These are phyloP conservation scores for Syzygium syzygioides DNA, from an alignment of 441 rosid species.

Conservation along the genomic window DNA sequence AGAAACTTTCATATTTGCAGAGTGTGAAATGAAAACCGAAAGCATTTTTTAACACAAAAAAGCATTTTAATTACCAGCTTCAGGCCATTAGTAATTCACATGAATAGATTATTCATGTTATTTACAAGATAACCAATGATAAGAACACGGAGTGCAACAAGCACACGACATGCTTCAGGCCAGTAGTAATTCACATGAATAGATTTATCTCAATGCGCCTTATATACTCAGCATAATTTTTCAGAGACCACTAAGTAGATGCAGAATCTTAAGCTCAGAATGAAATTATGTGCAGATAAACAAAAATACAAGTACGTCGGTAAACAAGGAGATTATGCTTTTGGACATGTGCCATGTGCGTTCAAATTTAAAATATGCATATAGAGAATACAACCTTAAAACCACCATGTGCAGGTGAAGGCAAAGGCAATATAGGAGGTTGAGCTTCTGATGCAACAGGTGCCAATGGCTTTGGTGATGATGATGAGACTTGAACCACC, in stretches of 20 bases:
- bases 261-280: neutral
- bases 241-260: neutral
- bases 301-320: neutral
- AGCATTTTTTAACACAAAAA: neutral
- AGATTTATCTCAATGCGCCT: neutral
- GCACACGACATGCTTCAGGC: neutral
- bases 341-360: neutral
- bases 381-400: slow-evolving; percentile 32
- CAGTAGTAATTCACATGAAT: neutral
- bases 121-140: neutral
- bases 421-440: slow-evolving; percentile 88
- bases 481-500: slow-evolving; percentile 54
- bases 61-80: neutral
- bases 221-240: neutral
- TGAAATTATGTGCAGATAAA: neutral
- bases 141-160: neutral
- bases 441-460: slow-evolving; percentile 44
- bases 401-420: slow-evolving; percentile 41
- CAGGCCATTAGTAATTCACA: neutral
- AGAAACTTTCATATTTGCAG: neutral
- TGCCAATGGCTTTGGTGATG: slow-evolving; percentile 36
- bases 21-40: neutral
- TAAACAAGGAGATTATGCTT: neutral
- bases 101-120: neutral
- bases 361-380: neutral